These are phyloP conservation scores for Typha latifolia DNA, from an alignment of 176 grass and related monocot species.

Conservation along the genomic window DNA sequence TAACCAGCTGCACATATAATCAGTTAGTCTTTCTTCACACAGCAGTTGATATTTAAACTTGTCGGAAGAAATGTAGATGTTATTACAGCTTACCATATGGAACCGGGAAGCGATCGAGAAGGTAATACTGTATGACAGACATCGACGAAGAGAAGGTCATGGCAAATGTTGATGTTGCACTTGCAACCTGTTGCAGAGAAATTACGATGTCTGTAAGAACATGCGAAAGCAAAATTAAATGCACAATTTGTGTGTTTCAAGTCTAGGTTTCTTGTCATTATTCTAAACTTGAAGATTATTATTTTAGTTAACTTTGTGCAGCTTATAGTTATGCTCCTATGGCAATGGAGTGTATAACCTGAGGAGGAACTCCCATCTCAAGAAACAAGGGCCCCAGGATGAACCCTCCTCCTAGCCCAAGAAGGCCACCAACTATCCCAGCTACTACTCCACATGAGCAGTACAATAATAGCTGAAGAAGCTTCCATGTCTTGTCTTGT, in stretches of 20 bases:
- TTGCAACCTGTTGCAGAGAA: constrained; percentile 12
- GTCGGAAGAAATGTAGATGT: background rate
- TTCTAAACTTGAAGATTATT: too few relatives aligned
- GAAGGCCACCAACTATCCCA: constrained; percentile 25
- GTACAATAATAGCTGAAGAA: constrained; percentile 8
- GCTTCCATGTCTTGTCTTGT: constrained; percentile 12
- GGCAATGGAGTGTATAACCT: constrained; percentile 6
- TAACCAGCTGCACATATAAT: constrained; percentile 12
- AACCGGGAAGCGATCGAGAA: constrained; percentile 17
- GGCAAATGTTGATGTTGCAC: constrained; percentile 20
- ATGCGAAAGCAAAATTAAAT: background rate
- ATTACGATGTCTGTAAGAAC: background rate
- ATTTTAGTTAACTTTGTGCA: too few relatives aligned
- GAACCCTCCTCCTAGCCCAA: constrained; percentile 24
- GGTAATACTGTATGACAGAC: constrained; percentile 23
- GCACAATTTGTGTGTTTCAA: too few relatives aligned
- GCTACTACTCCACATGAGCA: constrained; percentile 23
- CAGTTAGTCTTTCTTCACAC: background rate
- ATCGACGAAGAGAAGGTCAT: constrained; percentile 22
- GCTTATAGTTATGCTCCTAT: background rate
- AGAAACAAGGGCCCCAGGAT: constrained; percentile 21
- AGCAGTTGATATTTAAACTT: background rate
- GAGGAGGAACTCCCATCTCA: constrained; percentile 25
- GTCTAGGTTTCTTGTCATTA: too few relatives aligned
- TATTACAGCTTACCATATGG: constrained; percentile 16